Evolutionary conservation across 331 rosid genomes (phyloP), one percentile per base, ranked within the genome.

Genomic region (Malus hybrid): DNA sequence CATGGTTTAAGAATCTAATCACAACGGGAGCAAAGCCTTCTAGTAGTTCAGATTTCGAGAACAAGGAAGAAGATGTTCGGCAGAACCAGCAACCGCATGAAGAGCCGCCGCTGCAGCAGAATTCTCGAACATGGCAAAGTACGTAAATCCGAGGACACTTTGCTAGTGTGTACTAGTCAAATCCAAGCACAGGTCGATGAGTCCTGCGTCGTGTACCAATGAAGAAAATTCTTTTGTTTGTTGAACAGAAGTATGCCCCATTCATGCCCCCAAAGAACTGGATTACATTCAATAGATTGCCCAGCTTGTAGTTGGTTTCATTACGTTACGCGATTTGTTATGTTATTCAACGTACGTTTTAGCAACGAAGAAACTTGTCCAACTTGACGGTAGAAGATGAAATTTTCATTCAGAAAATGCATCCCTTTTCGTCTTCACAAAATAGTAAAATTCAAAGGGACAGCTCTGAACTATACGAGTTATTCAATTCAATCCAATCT

Each of bases 11-110:
- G 79, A 90, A 86, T 57, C 86, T 90, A 6, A 63, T 90, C 14
- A 80, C 97, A 4, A 76, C 85, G 16, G 97, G 96, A 67, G 97
- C 97, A 4, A 92, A 88, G 79, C 97, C 97, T 3, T 90, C 96
- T 22, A 87, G 87, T 75, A 89, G 97, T 83, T 80, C 96, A 55
- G 97, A 89, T 73, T 59, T 78, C 74, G 96, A 85, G 81, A 75
- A 76, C 76, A 86, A 70, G 63, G 88, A 83, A 67, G 90, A 78
- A 24, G 84, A 33, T 68, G 81, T 31, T 50, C 50, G 55, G 72
- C 78, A 74, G 28, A 85, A 77, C 28, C 80, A 59, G 28, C 79
- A 65, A 66, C 81, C 84, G 39, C 87, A 77, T 74, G 76, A 67
- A n/a, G 85, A 75, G 56, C 66, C 80, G 6, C 82, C 87, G 32